Base-by-base conservation (phyloP, 495 filamentous ascomycete species). In the Penicillium verhagenii region DNA sequence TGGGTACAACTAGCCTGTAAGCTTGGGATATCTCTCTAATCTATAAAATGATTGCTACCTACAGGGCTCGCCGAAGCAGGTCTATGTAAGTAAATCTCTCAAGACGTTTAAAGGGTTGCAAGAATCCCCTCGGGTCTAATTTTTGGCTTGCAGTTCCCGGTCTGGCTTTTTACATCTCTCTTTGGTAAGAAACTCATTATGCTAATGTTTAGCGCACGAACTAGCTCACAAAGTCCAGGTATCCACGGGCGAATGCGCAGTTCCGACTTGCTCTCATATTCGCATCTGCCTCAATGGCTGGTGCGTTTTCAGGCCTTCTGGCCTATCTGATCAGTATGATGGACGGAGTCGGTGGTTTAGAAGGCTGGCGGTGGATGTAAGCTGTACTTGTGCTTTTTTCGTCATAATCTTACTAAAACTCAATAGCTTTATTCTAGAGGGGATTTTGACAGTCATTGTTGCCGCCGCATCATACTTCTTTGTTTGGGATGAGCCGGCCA, bases 361-460 rank as follows among this genome's bases (percentile, higher is more conserved):
- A 51, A 20, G 54, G 54, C 14, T 57, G 54, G 54, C 47, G 54
- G 7, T 57, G 54, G 54, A 57, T 57, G 53, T 56, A 50, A 11
- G 33, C 29, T 18, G 11, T 4, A 3, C 26, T 29, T 43, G 5
- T 18, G 9, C 33, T 20, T 19, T 2, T 8, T 1, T 52, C 14
- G 16, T 10, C 16, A 21, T 38, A 14, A 4, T 6, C n/a, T 21
- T 42, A 20, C 38, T 42, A 10, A 42, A 14, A 23, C 14, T 16
- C 6, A n/a, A 2, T 25, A 56, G 53, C n/a, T 57, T 52, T 29
- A 51, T 57, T 9, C 40, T 57, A 1, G 54, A 57, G 23, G 54
- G 47, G 4, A 25, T 57, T 10, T 6, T 57, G 11, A 57, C 54
- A 4, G 54, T 57, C 4, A 14, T 52, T 10, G 54, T 50, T 20